Percentiles rank a stretch among this genome's conserved stretches.
These are phyloP conservation scores for Gossypium bickii DNA, from an alignment of 345 rosid species.

Conservation along the genomic window DNA sequence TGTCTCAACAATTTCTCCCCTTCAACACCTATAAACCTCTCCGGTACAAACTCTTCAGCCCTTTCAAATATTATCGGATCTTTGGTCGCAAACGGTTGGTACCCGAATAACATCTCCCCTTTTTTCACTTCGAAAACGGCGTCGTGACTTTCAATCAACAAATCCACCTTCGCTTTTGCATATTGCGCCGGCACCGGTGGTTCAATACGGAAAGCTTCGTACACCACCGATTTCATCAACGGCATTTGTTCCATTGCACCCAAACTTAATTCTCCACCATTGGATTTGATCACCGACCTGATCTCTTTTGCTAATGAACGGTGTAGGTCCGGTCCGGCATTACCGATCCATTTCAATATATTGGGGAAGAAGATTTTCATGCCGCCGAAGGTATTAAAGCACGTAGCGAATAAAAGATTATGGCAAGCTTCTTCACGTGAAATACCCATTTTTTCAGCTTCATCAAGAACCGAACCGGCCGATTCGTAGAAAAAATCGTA, in stretches of 20 bases:
- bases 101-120: slow-evolving; percentile 80
- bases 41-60: slow-evolving; percentile 74
- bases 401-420: slow-evolving; percentile 73
- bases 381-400: slow-evolving; percentile 89
- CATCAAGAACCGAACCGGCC: slow-evolving; percentile 49
- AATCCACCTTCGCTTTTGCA: slow-evolving; percentile 64
- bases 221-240: slow-evolving; percentile 69
- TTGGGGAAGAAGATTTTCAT: slow-evolving; percentile 64
- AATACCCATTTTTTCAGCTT: slow-evolving; percentile 63
- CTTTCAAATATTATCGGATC: slow-evolving; percentile 70
- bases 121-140: slow-evolving; percentile 62
- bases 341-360: slow-evolving; percentile 63
- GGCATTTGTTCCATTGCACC: slow-evolving; percentile 70
- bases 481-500: slow-evolving; percentile 67
- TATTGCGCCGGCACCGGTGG: slow-evolving; percentile 82
- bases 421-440: slow-evolving; percentile 83
- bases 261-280: slow-evolving; percentile 75
- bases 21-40: slow-evolving; percentile 60
- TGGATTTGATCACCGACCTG: slow-evolving; percentile 52
- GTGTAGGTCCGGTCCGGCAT: slow-evolving; percentile 60
- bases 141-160: slow-evolving; percentile 77
- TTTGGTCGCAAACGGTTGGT: slow-evolving; percentile 74
- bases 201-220: slow-evolving; percentile 74
- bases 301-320: slow-evolving; percentile 61
- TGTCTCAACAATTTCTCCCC: slow-evolving; percentile 65